Conservation (phyloP, 495 filamentous ascomycete species). For the Ramalina peruviana region DNA sequence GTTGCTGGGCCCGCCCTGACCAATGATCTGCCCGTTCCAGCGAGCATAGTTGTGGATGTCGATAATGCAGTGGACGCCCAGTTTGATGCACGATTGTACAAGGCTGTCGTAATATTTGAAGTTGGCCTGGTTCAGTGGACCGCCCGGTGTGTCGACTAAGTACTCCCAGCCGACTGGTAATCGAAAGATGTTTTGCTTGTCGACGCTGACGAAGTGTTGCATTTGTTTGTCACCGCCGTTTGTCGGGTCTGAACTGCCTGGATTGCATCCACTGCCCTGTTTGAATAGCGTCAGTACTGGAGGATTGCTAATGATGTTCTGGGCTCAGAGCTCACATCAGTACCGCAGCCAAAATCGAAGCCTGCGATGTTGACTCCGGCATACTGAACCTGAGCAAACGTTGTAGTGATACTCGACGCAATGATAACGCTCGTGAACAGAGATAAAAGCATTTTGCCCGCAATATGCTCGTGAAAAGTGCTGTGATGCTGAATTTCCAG, state of each 20-base stretch:
- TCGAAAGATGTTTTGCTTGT: conserved; percentile 41
- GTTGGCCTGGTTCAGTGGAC: conserved; percentile 31
- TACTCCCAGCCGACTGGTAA: conserved; percentile 44
- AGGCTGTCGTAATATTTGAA: conserved; percentile 40
- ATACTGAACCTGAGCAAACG: conserved; percentile 15
- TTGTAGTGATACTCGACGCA: not conserved
- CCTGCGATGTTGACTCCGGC: conserved; percentile 30
- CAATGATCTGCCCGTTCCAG: conserved; percentile 45
- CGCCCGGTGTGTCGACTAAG: conserved; percentile 37
- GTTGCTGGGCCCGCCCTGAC: conserved; percentile 29
- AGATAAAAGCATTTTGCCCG: too few relatives aligned
- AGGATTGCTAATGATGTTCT: too few relatives aligned
- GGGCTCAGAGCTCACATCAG: conserved; percentile 4
- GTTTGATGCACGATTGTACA: conserved; percentile 42
- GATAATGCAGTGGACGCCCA: conserved; percentile 43
- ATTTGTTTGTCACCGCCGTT: conserved; percentile 33
- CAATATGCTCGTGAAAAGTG: too few relatives aligned
- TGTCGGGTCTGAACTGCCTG: not conserved
- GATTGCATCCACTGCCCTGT: not conserved
- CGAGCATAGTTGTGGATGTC: conserved; percentile 48
- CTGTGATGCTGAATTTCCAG: too few relatives aligned
- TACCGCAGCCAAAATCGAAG: conserved; percentile 20
- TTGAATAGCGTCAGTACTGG: not conserved
- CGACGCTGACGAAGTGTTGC: conserved; percentile 38
- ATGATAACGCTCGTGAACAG: not conserved